These are phyloP conservation scores for Tolypocladium album DNA, from an alignment of 2,329 filamentous ascomycete species.

Conservation along the genomic window DNA sequence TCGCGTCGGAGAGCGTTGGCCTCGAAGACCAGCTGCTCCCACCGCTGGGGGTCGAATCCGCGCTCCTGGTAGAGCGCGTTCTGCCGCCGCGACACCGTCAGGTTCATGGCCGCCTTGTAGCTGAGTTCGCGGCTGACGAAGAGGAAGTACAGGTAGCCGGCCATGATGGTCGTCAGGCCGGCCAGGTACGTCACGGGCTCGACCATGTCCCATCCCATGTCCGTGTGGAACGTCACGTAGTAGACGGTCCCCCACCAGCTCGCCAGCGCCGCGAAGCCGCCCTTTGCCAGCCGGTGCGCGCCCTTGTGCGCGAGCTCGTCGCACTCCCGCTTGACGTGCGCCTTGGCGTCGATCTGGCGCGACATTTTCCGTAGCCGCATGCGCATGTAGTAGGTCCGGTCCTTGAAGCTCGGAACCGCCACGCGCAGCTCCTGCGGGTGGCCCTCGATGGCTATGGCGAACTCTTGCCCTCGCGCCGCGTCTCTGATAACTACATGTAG, in stretches of 20 bases:
- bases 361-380: conserved; percentile 64
- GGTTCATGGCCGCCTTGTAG: conserved; percentile 77
- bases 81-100: conserved; percentile 73
- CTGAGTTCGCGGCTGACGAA: conserved; percentile 85
- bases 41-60: conserved; percentile 65
- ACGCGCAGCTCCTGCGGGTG: conserved; percentile 55
- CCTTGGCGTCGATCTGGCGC: conserved; percentile 54
- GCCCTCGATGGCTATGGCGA: conserved; percentile 74
- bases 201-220: conserved; percentile 82
- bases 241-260: conserved; percentile 81
- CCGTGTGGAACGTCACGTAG: conserved; percentile 58
- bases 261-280: conserved; percentile 62
- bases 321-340: conserved; percentile 70
- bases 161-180: conserved; percentile 76
- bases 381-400: conserved; percentile 82
- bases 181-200: conserved; percentile 86
- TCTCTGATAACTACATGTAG: conserved; percentile 71
- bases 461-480: conserved; percentile 73
- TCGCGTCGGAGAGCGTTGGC: conserved; percentile 68
- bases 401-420: conserved; percentile 75
- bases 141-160: conserved; percentile 86
- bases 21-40: conserved; percentile 72
- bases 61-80: conserved; percentile 62
- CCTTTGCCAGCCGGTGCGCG: conserved; percentile 69
- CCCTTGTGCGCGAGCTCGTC: conserved; percentile 66